Percentiles rank a stretch among this genome's conserved stretches.
Evolutionary conservation across 2,329 filamentous ascomycete species (phyloP).

Genomic region (Aspergillus caelatus): DNA sequence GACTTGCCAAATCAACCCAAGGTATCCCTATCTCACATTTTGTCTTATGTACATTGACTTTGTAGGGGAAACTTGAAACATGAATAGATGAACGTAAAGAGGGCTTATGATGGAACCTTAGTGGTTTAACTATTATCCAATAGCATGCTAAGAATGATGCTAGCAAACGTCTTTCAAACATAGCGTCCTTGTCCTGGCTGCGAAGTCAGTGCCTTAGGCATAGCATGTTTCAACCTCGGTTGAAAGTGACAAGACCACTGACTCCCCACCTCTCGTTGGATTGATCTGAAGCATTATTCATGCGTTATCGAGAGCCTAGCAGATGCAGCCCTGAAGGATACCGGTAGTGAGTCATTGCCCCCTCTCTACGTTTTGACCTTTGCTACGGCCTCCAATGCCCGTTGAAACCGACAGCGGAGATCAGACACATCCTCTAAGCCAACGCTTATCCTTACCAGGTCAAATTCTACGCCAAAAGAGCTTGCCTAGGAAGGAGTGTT

Average conservation of each 20-base stretch:
- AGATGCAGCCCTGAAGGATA: slow-evolving; percentile 47
- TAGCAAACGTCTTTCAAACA: too few species aligned
- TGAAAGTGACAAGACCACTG: too few species aligned
- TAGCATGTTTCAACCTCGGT: too few species aligned
- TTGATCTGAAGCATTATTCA: neutral
- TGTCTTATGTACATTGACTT: neutral
- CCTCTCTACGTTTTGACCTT: slow-evolving; percentile 46
- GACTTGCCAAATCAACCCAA: neutral
- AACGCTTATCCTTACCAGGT: slow-evolving; percentile 83
- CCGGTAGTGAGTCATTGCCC: slow-evolving; percentile 34
- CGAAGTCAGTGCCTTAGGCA: too few species aligned
- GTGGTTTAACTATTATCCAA: neutral
- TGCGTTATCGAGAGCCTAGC: neutral
- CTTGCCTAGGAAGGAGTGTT: slow-evolving; percentile 55
- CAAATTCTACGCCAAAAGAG: slow-evolving; percentile 76
- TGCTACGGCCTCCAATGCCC: slow-evolving; percentile 66
- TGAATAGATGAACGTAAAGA: neutral
- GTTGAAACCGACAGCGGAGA: slow-evolving; percentile 65
- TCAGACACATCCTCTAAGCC: slow-evolving; percentile 78
- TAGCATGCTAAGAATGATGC: too few species aligned
- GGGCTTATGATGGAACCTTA: neutral
- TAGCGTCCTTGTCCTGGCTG: too few species aligned
- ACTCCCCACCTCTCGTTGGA: too few species aligned
- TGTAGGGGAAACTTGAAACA: neutral
- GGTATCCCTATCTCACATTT: neutral